Conservation (phyloP, 1,284 basidiomycete species). For the Agroathelia rolfsii region DNA sequence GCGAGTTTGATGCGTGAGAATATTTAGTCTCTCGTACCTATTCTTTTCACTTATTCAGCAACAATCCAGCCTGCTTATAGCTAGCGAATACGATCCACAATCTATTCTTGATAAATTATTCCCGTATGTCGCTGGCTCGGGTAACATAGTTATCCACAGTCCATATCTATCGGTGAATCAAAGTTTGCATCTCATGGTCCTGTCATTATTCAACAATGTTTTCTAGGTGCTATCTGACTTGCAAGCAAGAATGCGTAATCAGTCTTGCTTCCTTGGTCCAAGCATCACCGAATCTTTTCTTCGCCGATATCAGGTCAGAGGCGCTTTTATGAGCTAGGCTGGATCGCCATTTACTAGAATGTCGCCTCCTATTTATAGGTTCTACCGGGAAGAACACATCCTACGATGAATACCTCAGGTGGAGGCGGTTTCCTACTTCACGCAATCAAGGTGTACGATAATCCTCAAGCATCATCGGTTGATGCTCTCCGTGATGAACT, state of each 20-base stretch:
- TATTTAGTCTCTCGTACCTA: constrained; percentile 1
- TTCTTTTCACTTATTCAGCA: constrained; percentile 3
- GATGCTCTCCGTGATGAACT: too few relatives aligned
- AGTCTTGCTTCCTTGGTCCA: constrained; percentile 68
- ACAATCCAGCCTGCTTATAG: constrained; percentile 59
- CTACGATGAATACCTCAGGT: constrained; percentile 86
- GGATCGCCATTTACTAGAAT: neutral
- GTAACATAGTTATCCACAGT: constrained; percentile 80
- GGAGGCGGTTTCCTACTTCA: constrained; percentile 86
- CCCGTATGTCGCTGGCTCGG: constrained; percentile 77
- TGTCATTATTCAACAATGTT: constrained; percentile 5
- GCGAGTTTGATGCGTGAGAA: constrained; percentile 78
- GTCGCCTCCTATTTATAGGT: constrained; percentile 31
- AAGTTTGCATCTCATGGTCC: constrained; percentile 1
- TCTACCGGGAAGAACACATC: constrained; percentile 92
- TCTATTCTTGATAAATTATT: constrained; percentile 72
- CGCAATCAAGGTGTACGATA: constrained; percentile 81
- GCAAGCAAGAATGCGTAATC: constrained; percentile 60
- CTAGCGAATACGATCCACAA: constrained; percentile 80
- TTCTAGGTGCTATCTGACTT: constrained; percentile 63
- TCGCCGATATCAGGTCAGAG: constrained; percentile 72
- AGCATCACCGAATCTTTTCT: constrained; percentile 85
- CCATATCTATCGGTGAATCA: constrained; percentile 65
- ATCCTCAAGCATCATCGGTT: too few relatives aligned
- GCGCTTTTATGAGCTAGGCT: neutral